Evolutionary conservation across 208 protist species (phyloP), one percentile per base, ranked within the genome.

Genomic region (Acanthamoeba sp.): DNA sequence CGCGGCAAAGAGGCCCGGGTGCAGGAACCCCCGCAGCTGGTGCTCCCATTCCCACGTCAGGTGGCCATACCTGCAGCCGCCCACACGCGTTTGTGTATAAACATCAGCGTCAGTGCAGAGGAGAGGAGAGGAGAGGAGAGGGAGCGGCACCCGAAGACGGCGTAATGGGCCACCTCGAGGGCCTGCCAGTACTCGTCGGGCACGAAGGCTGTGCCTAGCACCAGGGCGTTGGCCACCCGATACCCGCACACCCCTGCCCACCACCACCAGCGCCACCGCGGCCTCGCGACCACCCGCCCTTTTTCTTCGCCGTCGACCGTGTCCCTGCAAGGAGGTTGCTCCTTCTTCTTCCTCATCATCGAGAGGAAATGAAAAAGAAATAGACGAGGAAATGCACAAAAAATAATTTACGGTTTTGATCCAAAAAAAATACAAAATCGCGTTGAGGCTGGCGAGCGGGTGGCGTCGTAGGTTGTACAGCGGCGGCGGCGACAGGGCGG

Each of bases 151-250:
- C 95, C 94, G 95, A 97, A 97, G 10, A 97, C 95, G 10, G 78
- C 10, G 40, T 91, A 59, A 66, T 97, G 96, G 12, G 96, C 96
- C 38, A 96, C 94, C n/a, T 97, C 96, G 42, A 97, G 45, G 34
- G 50, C 59, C 94, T 97, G 96, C 96, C 96, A 97, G 85, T 97
- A 97, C 52, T 97, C 96, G 84, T 97, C 96, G 5, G 96, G 95
- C 48, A 95, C 93, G 71, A 96, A 96, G 34, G 45, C 80, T 16
- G 96, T 97, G n/a, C 76, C 89, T 10, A 97, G 45, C 22, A 91
- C 9, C 14, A 95, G 55, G 14, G 95, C 87, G 87, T 95, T 95
- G 29, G 24, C 24, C 36, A 90, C 29, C 12, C 95, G 62, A n/a
- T 64, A 91, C 45, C 6, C 27, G 16, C n/a, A 5, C 20, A 87